Base-by-base conservation (phyloP, 2,329 filamentous ascomycete genomes). In the Diplodia corticola region DNA sequence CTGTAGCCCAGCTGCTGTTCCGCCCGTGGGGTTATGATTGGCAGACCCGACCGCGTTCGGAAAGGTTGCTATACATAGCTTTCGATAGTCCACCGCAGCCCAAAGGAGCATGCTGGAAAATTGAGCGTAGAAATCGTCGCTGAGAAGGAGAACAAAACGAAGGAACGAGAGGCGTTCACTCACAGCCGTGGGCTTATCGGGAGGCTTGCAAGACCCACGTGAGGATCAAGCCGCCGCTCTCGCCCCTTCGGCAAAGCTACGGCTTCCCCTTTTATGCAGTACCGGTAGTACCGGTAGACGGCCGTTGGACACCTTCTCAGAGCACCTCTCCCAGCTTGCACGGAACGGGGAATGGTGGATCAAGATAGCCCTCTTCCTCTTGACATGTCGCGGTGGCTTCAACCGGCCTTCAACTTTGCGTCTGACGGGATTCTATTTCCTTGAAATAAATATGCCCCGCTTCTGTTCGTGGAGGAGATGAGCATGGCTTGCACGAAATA, bases 61-160 rank as follows among this genome's bases (percentile, higher is more conserved):
- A 61, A 61, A 48, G 26, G 57, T 35, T 61, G 6, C 57, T 61
- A 61, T 61, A 46, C 30, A 61, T 61, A 61, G 57, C 48, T 48
- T 30, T 61, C 57, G 22, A 61, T 49, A 61, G 57, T 35, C 33
- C 28, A 33, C 55, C 22, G 10, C 37, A 26, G 1, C 35, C 13
- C 12, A n/a, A 49, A 48, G 44, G 17, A 35, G 5, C 26, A 46
- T n/a, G 7, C 26, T 17, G 24, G 7, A 49, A 35, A 17, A 24
- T 49, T n/a, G 57, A 61, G 5, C 26, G 20, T 17, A 17, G 20
- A 30, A 49, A 15, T 9, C 26, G 57, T 9, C 22, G n/a, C 2
- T 10, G 6, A 24, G 30, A 28, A 26, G 22, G 22, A 49, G 12
- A 20, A 49, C 28, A 24, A 10, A n/a, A 10, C 30, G 28, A 49